A percentile compares a stretch with the other conserved stretches of the same genome.
Evolutionary conservation across 2,329 filamentous ascomycete genomes (phyloP).

Genomic region (Arachnopeziza araneosa): DNA sequence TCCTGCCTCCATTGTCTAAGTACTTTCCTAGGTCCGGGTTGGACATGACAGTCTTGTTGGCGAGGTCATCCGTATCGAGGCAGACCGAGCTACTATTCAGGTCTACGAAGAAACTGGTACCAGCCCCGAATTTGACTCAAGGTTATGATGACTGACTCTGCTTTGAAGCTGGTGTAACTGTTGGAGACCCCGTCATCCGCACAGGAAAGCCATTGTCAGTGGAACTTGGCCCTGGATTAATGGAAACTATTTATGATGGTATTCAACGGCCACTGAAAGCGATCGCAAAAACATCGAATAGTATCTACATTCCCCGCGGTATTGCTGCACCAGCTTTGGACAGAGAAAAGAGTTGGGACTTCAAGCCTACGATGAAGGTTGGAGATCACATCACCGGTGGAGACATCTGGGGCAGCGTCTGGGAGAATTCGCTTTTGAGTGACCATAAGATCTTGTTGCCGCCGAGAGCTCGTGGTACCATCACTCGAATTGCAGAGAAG

Average conservation of each 20-base stretch:
- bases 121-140: conserved; percentile 12
- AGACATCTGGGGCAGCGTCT: conserved; percentile 91
- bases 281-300: conserved; percentile 71
- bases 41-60: conserved; percentile 88
- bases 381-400: conserved; percentile 96
- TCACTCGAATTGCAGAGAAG: conserved; percentile 83
- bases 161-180: conserved; percentile 80
- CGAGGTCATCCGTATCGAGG: conserved; percentile 96
- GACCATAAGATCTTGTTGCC: conserved; percentile 92
- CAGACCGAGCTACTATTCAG: conserved; percentile 93
- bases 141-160: neutral
- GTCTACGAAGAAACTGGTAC: conserved; percentile 98
- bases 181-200: conserved; percentile 85
- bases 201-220: conserved; percentile 96
- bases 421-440: conserved; percentile 90
- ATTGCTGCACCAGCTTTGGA: conserved; percentile 83
- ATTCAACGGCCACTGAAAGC: conserved; percentile 91
- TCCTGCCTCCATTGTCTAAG: neutral
- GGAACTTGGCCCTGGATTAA: conserved; percentile 91
- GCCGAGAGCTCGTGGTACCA: conserved; percentile 82
- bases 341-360: conserved; percentile 93
- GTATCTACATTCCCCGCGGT: conserved; percentile 97
- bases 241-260: conserved; percentile 99
- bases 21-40: conserved; percentile 65
- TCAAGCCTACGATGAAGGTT: conserved; percentile 84